Percentiles rank a stretch among this genome's conserved stretches.
Conservation (phyloP, 306 rosid genomes). For the Senna siamea region DNA sequence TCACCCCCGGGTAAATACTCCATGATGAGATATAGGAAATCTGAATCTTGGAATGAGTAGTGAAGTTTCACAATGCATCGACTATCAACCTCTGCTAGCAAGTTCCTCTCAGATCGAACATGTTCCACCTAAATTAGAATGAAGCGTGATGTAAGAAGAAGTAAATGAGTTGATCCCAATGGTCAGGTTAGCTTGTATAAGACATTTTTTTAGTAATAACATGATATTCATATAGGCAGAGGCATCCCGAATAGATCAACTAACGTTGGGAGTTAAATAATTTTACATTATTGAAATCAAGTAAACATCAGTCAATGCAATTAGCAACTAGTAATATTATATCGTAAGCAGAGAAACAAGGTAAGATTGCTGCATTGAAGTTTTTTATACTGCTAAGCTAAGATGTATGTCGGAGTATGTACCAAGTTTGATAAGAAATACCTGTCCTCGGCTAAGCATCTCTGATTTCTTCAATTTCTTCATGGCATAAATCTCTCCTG, state of each 20-base stretch:
- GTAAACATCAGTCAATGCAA: no score
- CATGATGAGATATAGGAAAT: slow-evolving; percentile 95
- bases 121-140: slow-evolving; percentile 82
- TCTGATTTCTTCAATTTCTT: slow-evolving; percentile 97
- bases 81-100: slow-evolving; percentile 99
- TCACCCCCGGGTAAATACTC: slow-evolving; percentile 99
- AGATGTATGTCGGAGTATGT: not conserved
- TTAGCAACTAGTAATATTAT: not conserved
- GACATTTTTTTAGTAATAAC: not conserved
- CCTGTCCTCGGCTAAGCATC: slow-evolving; percentile 99
- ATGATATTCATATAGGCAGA: no score
- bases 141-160: slow-evolving; percentile 23
- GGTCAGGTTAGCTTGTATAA: slow-evolving; percentile 19
- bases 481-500: slow-evolving; percentile 92
- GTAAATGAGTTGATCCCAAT: slow-evolving; percentile 14
- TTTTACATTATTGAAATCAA: no score
- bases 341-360: not conserved
- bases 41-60: slow-evolving; percentile 97
- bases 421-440: slow-evolving; percentile 35
- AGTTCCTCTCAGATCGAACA: slow-evolving; percentile 98
- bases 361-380: not conserved
- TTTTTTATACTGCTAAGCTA: no score
- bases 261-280: no score
- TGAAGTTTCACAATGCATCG: slow-evolving; percentile 95
- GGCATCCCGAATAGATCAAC: slow-evolving; percentile 22